Base-by-base conservation (phyloP, 306 rosid genomes). In the Casuarina cunninghamiana region DNA sequence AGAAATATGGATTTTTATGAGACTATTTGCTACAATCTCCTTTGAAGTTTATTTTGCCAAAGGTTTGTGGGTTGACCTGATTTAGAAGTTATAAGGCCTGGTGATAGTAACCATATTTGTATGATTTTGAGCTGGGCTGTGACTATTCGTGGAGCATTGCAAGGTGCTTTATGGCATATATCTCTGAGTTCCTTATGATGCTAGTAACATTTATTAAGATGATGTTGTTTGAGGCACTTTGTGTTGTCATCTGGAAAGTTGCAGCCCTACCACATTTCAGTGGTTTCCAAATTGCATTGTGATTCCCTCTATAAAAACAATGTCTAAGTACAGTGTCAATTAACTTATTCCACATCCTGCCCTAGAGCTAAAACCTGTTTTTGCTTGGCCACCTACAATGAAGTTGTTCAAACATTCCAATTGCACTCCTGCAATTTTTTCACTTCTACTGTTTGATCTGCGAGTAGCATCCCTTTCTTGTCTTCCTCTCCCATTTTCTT, bases 381-480 rank as follows among this genome's bases (percentile, higher is more conserved):
- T 43, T 67, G 49, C 42, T 67, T 16, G 71, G 46, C 46, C 46
- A 5, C 46, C 46, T 37, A 46, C 54, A 3, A 37, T 15, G 53
- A 46, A 85, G 50, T 75, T 42, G 55, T 76, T 66, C 53, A 10
- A 72, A 35, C 37, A 16, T 63, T 3, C 51, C 74, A 61, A 78
- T 55, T 37, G 48, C 69, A 68, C 76, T 73, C 55, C 62, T 76
- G n/a, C 16, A 19, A 60, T 32, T 69, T 84, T 73, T 46, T 78
- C 35, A 72, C 55, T 74, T 42, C 45, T 77, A 17, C 38, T 80
- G 72, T 74, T 75, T n/a, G 62, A 79, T 84, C 67, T 76, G 53
- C 13, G 50, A 50, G 76, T 75, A 44, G 68, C 73, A n/a, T 72
- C 63, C 67, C 75, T 75, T 45, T 44, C 77, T 66, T 67, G 69